Percentiles rank a stretch among this genome's conserved stretches.
These are phyloP conservation scores for Fusarium abutilonis DNA, from an alignment of 2,329 filamentous ascomycete genomes.

Conservation along the genomic window DNA sequence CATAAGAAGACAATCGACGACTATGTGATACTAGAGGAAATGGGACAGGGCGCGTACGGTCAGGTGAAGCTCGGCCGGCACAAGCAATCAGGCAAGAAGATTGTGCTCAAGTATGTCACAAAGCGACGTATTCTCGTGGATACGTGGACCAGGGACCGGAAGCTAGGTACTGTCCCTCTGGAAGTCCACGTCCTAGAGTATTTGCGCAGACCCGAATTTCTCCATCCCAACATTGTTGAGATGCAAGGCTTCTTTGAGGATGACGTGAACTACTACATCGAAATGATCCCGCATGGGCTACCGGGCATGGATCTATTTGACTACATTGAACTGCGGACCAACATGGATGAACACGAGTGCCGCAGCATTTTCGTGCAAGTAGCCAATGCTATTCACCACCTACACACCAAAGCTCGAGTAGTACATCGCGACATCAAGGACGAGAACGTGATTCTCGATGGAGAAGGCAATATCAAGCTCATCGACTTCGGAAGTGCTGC, in stretches of 20 bases:
- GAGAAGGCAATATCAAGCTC: slow-evolving; percentile 93
- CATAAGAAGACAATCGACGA: slow-evolving; percentile 87
- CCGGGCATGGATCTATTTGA: slow-evolving; percentile 99
- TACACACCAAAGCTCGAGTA: slow-evolving; percentile 89
- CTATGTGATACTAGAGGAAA: slow-evolving; percentile 93
- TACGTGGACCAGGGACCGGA: slow-evolving; percentile 95
- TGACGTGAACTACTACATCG: slow-evolving; percentile 95
- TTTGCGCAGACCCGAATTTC: slow-evolving; percentile 76
- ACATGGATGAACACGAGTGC: slow-evolving; percentile 95
- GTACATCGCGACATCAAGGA: slow-evolving; percentile 99
- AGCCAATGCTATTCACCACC: slow-evolving; percentile 85
- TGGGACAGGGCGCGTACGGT: slow-evolving; percentile 97
- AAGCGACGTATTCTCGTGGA: slow-evolving; percentile 97
- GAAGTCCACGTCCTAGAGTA: slow-evolving; percentile 98
- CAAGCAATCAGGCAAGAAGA: slow-evolving; percentile 82
- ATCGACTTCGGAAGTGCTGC: slow-evolving; percentile 98
- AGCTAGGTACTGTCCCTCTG: slow-evolving; percentile 91
- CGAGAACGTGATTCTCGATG: slow-evolving; percentile 95
- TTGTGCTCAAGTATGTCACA: slow-evolving; percentile 97
- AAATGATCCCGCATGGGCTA: slow-evolving; percentile 94
- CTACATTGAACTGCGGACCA: slow-evolving; percentile 94
- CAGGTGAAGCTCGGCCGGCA: slow-evolving; percentile 95
- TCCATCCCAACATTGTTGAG: slow-evolving; percentile 75
- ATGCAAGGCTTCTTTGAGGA: slow-evolving; percentile 82
- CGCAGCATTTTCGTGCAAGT: slow-evolving; percentile 96